Conservation (phyloP, 441 rosid species). For the Mallotus japonicus region DNA sequence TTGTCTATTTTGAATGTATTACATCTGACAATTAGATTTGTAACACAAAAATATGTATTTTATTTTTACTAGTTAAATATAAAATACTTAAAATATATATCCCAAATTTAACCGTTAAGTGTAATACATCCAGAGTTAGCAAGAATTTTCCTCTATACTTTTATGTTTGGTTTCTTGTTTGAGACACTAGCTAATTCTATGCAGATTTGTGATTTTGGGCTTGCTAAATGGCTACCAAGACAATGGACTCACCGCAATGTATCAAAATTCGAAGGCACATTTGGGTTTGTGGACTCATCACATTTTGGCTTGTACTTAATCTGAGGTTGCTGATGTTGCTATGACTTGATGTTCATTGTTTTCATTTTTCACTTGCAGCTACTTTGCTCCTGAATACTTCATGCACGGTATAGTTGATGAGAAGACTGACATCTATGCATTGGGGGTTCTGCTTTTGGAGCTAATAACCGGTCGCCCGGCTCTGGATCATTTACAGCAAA, state of each 20-base stretch:
- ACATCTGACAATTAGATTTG: no score
- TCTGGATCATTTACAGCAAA: slow-evolving; percentile 59
- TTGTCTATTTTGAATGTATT: no score
- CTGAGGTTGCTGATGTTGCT: background rate
- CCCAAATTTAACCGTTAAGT: no score
- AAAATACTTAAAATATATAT: no score
- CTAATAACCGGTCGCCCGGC: slow-evolving; percentile 77
- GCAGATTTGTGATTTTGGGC: slow-evolving; percentile 89
- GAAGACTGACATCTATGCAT: slow-evolving; percentile 82
- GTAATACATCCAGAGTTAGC: no score
- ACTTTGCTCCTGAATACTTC: slow-evolving; percentile 89
- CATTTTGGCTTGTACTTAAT: slow-evolving; percentile 3
- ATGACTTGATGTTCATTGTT: background rate
- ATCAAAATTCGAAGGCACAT: slow-evolving; percentile 89
- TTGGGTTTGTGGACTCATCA: slow-evolving; percentile 55
- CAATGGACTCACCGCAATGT: slow-evolving; percentile 83
- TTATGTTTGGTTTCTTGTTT: background rate
- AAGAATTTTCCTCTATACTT: no score
- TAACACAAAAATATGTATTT: no score
- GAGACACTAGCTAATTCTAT: slow-evolving; percentile 6
- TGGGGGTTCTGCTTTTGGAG: slow-evolving; percentile 86
- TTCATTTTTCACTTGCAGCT: slow-evolving; percentile 40
- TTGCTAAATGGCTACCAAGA: slow-evolving; percentile 90
- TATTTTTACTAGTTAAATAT: no score
- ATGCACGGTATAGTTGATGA: slow-evolving; percentile 93